Evolutionary conservation across 1,284 basidiomycete genomes (phyloP).

Genomic region (Ceratobasidium sp.): DNA sequence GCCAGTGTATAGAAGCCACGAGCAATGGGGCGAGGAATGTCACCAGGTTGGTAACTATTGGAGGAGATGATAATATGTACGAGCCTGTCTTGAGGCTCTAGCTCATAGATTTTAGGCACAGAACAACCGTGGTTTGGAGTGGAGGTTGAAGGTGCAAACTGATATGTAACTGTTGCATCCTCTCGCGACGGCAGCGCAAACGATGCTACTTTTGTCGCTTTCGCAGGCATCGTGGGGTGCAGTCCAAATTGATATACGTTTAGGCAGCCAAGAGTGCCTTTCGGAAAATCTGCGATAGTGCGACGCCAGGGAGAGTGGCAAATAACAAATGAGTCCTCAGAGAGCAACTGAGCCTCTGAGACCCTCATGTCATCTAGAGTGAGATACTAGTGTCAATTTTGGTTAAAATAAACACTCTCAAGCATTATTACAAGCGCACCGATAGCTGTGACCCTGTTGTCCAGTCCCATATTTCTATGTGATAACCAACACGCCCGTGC

Average conservation of each 20-base stretch:
- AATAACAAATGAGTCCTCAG: constrained; percentile 11
- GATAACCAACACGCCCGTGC: background rate
- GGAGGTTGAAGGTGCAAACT: background rate
- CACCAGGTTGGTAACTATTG: background rate
- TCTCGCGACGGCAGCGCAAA: background rate
- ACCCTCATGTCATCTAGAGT: background rate
- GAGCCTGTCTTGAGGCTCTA: background rate
- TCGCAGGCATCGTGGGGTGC: background rate
- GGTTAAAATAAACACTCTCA: background rate
- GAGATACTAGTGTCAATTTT: background rate
- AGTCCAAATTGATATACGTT: constrained; percentile 8
- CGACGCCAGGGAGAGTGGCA: too few relatives aligned
- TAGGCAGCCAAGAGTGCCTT: background rate
- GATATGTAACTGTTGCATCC: background rate
- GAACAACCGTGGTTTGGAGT: background rate
- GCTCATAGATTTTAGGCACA: constrained; percentile 3
- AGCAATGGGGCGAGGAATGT: background rate
- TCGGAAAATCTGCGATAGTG: background rate
- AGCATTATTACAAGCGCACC: background rate
- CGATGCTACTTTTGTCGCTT: background rate
- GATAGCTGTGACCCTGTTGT: background rate
- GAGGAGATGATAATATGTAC: background rate
- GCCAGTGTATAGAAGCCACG: background rate
- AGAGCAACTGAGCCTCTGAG: background rate
- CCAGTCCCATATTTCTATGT: constrained; percentile 11